Base-by-base conservation (phyloP, 306 rosid species). In the Argentina anserina region DNA sequence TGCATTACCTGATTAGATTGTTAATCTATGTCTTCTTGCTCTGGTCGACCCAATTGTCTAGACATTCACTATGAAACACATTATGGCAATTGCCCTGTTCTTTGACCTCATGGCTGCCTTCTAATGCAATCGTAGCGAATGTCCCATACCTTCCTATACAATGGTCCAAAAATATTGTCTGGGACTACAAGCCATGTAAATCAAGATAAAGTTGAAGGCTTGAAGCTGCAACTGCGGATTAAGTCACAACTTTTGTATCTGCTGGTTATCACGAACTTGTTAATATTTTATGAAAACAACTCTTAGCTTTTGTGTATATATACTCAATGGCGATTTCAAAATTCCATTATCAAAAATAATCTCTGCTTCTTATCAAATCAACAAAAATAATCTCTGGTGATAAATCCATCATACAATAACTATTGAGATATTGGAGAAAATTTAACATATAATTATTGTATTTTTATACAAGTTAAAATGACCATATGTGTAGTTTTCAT, bases 61-160 rank as follows among this genome's bases (percentile, higher is more conserved):
- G 67, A 49, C 84, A 83, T 23, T 69, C 65, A 36, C 29, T 56
- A 37, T 79, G 86, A 20, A 79, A 83, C 7, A 83, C 79, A 64
- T 83, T 84, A 3, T 55, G 65, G 11, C 81, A 79, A 39, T 76
- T 73, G 8, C 3, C 2, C 13, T 64, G 77, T 47, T 76, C 71
- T 42, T 77, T 83, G 49, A 79, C 76, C 56, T 43, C 65, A 1
- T 83, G 84, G 64, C 68, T 73, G 65, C 58, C 11, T 61, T 83
- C 75, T 20, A 83, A 83, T 58, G 71, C 71, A 41, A 17, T 75
- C 60, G 77, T 76, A 69, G 73, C 86, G 79, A 41, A 79, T 53
- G 18, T 52, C 25, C 21, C 86, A 79, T 0, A 39, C 26, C n/a
- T n/a, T n/a, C n/a, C n/a, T n/a, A n/a, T n/a, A 47, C 9, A 7